Base-by-base conservation (phyloP, 805 yeast species). In the Myxozyma kluyveri region DNA sequence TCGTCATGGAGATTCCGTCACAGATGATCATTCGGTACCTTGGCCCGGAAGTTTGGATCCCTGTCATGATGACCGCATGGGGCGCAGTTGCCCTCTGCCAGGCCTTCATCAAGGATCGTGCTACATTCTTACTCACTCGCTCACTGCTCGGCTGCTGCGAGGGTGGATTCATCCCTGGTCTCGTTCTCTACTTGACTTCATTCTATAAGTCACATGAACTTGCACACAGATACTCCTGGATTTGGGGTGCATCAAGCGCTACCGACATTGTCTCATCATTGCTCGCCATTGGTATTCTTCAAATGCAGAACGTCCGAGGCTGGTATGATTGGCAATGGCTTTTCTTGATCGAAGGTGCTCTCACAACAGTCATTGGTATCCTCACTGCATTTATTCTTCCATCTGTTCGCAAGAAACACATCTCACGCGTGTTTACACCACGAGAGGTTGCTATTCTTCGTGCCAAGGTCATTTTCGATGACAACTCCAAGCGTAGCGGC, bases 151-250 rank as follows among this genome's bases (percentile, higher is more conserved):
- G 84, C 2, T 61, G 75, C 10, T 67, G 79, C 19, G 83, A 83
- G 64, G 88, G 88, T 49, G 88, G 88, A 0, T 82, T 82, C 55
- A 82, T 84, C 51, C 83, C 85, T 32, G 88, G 83, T 60, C 69
- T 78, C 24, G 76, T 79, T 49, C 67, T 83, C 42, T 84, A 84
- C 81, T 69, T 84, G 65, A 76, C 84, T 2, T 84, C 82, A 67
- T 84, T 83, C 67, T 84, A 79, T 68, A 83, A 80, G 46, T 58
- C 7, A 63, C 77, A 71, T 21, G 88, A 84, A 65, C 70, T 84
- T 18, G 74, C 86, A 1, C 64, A 79, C 19, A 70, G 88, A 50
- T 68, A 83, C 35, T 76, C 85, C 0, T 74, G 75, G 61, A 83
- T 84, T 65, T 83, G 83, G 76, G 72, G 80, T 31, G 74, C 84